Evolutionary conservation across 2,329 filamentous ascomycete species (phyloP), one percentile per base, ranked within the genome.

Genomic region (Hymenoscyphus fraxineus): DNA sequence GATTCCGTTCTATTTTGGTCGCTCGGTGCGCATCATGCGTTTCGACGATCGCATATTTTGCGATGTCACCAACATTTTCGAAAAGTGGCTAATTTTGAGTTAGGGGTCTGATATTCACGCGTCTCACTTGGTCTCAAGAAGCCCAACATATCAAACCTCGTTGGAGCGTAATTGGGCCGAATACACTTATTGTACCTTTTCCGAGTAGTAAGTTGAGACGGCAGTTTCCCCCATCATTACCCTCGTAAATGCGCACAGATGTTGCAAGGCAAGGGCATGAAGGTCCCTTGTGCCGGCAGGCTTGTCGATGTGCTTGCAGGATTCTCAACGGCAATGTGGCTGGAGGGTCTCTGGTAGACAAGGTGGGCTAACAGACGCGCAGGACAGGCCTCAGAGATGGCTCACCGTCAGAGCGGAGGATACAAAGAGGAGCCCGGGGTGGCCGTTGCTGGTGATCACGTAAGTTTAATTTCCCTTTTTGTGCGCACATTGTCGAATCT

Each of bases 391-490:
- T 44, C 41, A 22, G 66, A 71, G 64, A 74, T 74, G 73, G 67
- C 72, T 40, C 73, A 75, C 70, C 73, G 71, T 66, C 73, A 73
- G 64, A 71, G 65, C 59, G 70, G 69, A 64, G 70, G 67, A 61
- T 81, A 81, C 76, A 82, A 82, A 76, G 78, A 81, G 74, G 79
- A 81, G 66, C 75, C 79, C 27, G 71, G 70, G 61, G 70, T 72
- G 58, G 69, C 72, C 31, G 71, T 72, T 39, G 67, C 70, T 54
- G 78, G 78, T 65, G 78, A 81, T 76, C 75, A 79, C 69, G 80
- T 82, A 76, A 80, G 80, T 79, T 63, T 59, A 61, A 66, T 60
- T 59, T 40, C 62, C 71, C 66, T 61, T 47, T 60, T 16, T 35
- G 59, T 57, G 32, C 60, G 16, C 16, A 19, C 22, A 7, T 62